Conservation (phyloP, 1,284 basidiomycete species). For the Ustilago vetiveriae region DNA sequence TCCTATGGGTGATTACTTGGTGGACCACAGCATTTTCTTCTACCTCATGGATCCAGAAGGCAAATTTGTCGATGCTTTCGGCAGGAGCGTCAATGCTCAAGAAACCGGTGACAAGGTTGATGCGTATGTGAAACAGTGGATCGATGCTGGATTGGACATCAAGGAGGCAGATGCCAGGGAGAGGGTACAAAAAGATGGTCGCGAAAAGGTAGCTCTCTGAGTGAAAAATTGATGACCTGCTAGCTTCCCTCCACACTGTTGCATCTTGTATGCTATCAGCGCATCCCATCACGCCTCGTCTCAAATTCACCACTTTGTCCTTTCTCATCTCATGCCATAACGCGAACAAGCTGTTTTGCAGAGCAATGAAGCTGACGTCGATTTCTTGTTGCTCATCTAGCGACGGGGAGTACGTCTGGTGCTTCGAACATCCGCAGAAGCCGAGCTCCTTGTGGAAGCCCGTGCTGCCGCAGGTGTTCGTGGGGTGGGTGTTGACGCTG, state of each 20-base stretch:
- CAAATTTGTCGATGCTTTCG: constrained; percentile 95
- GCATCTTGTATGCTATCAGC: constrained; percentile 6
- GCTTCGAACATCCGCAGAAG: constrained; percentile 17
- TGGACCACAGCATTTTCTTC: constrained; percentile 83
- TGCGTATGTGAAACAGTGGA: constrained; percentile 71
- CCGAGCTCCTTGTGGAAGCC: constrained; percentile 37
- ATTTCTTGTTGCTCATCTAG: background rate
- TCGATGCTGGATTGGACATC: constrained; percentile 59
- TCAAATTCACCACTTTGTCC: constrained; percentile 4
- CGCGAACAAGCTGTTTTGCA: background rate
- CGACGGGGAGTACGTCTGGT: constrained; percentile 44
- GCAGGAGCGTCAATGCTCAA: constrained; percentile 78
- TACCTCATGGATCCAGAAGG: constrained; percentile 97
- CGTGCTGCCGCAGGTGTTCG: constrained; percentile 24
- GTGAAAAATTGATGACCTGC: too few species aligned
- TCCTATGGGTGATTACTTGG: constrained; percentile 87
- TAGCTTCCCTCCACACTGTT: background rate
- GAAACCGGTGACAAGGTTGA: constrained; percentile 74
- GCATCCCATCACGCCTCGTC: background rate
- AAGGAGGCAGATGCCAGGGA: constrained; percentile 72
- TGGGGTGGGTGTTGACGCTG: constrained; percentile 22
- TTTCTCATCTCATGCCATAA: too few species aligned
- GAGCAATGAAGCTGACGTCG: background rate
- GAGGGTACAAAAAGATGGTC: constrained; percentile 71
- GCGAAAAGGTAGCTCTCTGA: constrained; percentile 32